A percentile compares a stretch with the other conserved stretches of the same genome.
Evolutionary conservation across 345 rosid species (phyloP).

Genomic region (Lepidium africanum): DNA sequence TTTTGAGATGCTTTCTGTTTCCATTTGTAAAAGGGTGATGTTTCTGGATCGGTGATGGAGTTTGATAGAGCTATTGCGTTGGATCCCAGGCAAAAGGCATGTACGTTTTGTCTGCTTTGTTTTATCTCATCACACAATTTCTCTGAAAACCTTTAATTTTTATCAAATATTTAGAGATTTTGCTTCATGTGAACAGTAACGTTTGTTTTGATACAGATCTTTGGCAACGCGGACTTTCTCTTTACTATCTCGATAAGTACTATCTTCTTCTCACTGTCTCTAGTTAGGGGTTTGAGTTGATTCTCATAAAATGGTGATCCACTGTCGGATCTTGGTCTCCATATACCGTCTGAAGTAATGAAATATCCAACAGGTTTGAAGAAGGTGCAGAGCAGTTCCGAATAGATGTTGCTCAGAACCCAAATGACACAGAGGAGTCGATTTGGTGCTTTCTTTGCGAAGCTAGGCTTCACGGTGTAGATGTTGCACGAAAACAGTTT

Average conservation of each 20-base stretch:
- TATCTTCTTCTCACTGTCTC: not conserved
- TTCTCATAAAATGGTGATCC: not conserved
- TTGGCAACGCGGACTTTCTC: constrained; percentile 70
- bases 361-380: constrained; percentile 50
- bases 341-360: not conserved
- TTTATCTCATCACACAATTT: not conserved
- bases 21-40: constrained; percentile 60
- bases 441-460: constrained; percentile 93
- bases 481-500: constrained; percentile 54
- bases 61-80: constrained; percentile 72
- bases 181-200: not conserved
- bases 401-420: constrained; percentile 84
- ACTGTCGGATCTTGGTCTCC: not conserved
- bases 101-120: constrained; percentile 36
- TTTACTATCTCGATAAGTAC: constrained; percentile 61
- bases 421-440: constrained; percentile 90
- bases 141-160: not conserved
- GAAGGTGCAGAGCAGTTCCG: constrained; percentile 90
- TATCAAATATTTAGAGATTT: not conserved
- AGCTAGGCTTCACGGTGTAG: constrained; percentile 57
- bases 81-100: constrained; percentile 76
- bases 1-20: not conserved
- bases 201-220: constrained; percentile 32
- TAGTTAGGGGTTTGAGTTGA: not conserved
- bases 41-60: constrained; percentile 57